phyloP scores from a whole-genome alignment of 108 stramenopile species.

The Nitzschia sp. region DNA sequence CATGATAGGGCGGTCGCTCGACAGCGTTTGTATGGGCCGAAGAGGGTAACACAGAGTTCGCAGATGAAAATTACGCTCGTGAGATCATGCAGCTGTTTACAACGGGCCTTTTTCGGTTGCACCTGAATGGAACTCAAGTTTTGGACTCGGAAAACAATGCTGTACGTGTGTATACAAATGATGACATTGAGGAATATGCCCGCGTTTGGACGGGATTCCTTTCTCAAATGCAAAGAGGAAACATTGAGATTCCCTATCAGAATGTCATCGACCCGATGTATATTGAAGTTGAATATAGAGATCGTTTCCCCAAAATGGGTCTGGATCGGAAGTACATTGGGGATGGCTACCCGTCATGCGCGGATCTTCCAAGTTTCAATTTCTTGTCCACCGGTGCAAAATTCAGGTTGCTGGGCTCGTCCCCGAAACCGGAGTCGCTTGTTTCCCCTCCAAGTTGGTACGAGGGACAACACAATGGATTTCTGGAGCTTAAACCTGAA shows the following conservation, averaged over 20 bases:
- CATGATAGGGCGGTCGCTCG: slow-evolving; percentile 27
- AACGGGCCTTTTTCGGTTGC: slow-evolving; percentile 56
- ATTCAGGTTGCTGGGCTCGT: slow-evolving; percentile 55
- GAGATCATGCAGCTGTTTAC: slow-evolving; percentile 78
- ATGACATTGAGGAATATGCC: slow-evolving; percentile 54
- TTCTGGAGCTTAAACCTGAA: slow-evolving; percentile 3
- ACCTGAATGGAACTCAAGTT: slow-evolving; percentile 61
- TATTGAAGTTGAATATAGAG: slow-evolving; percentile 36
- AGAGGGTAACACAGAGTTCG: neutral
- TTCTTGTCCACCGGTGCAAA: slow-evolving; percentile 58
- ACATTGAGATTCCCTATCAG: slow-evolving; percentile 36
- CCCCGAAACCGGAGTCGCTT: slow-evolving; percentile 7
- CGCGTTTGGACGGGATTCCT: slow-evolving; percentile 54
- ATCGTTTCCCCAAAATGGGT: slow-evolving; percentile 67
- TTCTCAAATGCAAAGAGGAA: slow-evolving; percentile 42
- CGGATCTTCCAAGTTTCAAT: slow-evolving; percentile 45
- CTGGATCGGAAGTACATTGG: slow-evolving; percentile 58
- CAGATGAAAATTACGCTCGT: slow-evolving; percentile 56
- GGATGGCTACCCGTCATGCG: slow-evolving; percentile 60
- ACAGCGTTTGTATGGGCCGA: slow-evolving; percentile 40
- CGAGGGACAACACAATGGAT: slow-evolving; percentile 13
- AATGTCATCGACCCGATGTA: slow-evolving; percentile 29
- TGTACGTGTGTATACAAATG: slow-evolving; percentile 58
- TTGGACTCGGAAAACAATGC: slow-evolving; percentile 36
- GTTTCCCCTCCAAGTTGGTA: slow-evolving; percentile 11